Evolutionary conservation across 192 early-diverging fungal genomes (phyloP).

Genomic region (Coemansia sp.): DNA sequence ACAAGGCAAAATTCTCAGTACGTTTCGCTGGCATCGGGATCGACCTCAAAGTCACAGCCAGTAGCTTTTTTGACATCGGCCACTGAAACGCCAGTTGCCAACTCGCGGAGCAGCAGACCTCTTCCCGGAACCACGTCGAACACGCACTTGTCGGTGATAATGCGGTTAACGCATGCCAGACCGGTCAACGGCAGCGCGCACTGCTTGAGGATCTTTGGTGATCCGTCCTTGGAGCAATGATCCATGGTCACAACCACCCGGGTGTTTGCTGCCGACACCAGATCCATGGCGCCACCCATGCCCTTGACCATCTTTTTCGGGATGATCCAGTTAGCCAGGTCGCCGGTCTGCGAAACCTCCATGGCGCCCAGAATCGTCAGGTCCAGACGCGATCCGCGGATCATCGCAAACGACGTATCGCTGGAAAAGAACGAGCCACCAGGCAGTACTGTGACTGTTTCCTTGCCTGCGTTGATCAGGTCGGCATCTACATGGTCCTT

Average conservation of each 20-base stretch:
- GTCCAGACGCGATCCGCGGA: slow-evolving; percentile 72
- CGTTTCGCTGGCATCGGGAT: slow-evolving; percentile 24
- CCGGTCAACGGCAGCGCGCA: slow-evolving; percentile 75
- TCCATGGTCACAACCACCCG: slow-evolving; percentile 73
- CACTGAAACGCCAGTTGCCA: slow-evolving; percentile 59
- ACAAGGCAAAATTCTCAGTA: slow-evolving; percentile 5
- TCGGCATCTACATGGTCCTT: slow-evolving; percentile 68
- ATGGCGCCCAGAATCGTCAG: slow-evolving; percentile 71
- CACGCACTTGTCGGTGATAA: slow-evolving; percentile 69
- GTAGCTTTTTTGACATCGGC: slow-evolving; percentile 62
- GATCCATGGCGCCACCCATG: slow-evolving; percentile 77
- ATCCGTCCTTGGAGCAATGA: slow-evolving; percentile 60
- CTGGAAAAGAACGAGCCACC: slow-evolving; percentile 69
- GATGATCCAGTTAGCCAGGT: slow-evolving; percentile 82
- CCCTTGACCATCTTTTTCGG: slow-evolving; percentile 83
- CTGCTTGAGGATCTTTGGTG: slow-evolving; percentile 67
- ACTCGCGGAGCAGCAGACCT: slow-evolving; percentile 59
- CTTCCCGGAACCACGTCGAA: slow-evolving; percentile 59
- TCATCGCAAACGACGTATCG: slow-evolving; percentile 72
- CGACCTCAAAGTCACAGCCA: slow-evolving; percentile 58
- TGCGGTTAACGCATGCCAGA: slow-evolving; percentile 61
- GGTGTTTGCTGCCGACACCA: slow-evolving; percentile 65
- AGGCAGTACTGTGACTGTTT: slow-evolving; percentile 65
- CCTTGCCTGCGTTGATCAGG: slow-evolving; percentile 64
- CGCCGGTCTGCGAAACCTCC: slow-evolving; percentile 59